Evolutionary conservation across 306 rosid genomes (phyloP).

Genomic region (Cyamopsis tetragonoloba): DNA sequence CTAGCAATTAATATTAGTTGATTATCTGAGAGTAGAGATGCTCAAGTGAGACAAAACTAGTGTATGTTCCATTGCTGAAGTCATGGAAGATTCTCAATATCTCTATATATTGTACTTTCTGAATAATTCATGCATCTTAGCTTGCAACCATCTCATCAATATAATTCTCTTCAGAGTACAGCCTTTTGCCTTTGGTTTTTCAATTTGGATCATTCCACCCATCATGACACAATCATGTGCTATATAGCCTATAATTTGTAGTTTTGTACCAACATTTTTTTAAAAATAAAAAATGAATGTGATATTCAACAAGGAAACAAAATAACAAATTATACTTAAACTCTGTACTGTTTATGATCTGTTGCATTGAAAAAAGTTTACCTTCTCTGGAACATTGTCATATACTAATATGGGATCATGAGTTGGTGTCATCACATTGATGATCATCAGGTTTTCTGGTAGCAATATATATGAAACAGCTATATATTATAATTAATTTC

Average conservation of each 20-base stretch:
- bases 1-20: not conserved
- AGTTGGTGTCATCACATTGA: conserved; percentile 9
- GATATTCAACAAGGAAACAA: not conserved
- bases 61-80: conserved; percentile 50
- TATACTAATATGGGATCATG: conserved; percentile 14
- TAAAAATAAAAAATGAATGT: not conserved
- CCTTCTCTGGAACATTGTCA: conserved; percentile 19
- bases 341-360: conserved; percentile 3
- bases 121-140: too few species aligned
- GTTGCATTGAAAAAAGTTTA: conserved; percentile 6
- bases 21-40: not conserved
- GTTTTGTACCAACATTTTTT: too few species aligned
- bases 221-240: conserved; percentile 27
- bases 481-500: too few species aligned
- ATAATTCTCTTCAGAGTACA: too few species aligned
- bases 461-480: too few species aligned
- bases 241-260: not conserved
- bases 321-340: not conserved
- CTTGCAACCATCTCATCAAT: conserved; percentile 30
- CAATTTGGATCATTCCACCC: conserved; percentile 24
- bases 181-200: conserved; percentile 27
- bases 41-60: conserved; percentile 42
- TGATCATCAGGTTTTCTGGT: conserved; percentile 31
- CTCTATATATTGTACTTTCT: conserved; percentile 36
- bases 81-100: conserved; percentile 44